A percentile compares a stretch with the other conserved stretches of the same genome.
Evolutionary conservation across 768 basidiomycete genomes (phyloP).

Genomic region (Dictyophora rubrovolvata): DNA sequence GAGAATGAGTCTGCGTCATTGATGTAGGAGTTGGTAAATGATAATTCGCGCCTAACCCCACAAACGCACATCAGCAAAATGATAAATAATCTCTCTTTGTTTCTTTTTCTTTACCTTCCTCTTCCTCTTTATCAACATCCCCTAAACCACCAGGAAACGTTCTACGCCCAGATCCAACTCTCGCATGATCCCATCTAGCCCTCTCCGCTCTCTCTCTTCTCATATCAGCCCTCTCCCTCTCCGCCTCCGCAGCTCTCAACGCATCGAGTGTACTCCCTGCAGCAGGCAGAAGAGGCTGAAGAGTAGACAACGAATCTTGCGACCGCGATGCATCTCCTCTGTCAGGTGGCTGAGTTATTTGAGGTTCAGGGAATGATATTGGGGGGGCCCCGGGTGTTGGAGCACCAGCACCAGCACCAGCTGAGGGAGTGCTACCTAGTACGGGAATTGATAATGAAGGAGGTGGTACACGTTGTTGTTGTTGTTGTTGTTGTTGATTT

Average conservation of each 20-base stretch:
- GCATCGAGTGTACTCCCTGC: background rate
- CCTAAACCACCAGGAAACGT: background rate
- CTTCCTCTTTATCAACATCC: background rate
- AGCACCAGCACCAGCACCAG: background rate
- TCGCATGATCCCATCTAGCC: too few relatives aligned
- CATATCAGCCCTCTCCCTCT: background rate
- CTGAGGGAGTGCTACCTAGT: too few relatives aligned
- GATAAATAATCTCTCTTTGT: too few relatives aligned
- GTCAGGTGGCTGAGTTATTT: background rate
- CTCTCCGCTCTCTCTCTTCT: background rate
- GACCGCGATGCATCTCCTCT: background rate
- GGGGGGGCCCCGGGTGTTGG: background rate
- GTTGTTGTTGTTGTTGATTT: too few relatives aligned
- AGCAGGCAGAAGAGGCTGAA: background rate
- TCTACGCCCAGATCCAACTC: background rate
- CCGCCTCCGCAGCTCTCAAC: background rate
- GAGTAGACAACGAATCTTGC: background rate
- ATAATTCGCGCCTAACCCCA: too few relatives aligned
- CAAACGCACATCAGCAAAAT: too few relatives aligned
- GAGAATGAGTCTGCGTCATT: too few relatives aligned
- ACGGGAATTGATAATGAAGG: background rate
- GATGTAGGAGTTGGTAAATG: too few relatives aligned
- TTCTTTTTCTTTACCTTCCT: background rate
- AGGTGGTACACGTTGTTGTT: background rate
- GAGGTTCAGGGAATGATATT: background rate